These are phyloP conservation scores for Pyrenochaeta sp. DNA, from an alignment of 2,329 filamentous ascomycete genomes.

Conservation along the genomic window DNA sequence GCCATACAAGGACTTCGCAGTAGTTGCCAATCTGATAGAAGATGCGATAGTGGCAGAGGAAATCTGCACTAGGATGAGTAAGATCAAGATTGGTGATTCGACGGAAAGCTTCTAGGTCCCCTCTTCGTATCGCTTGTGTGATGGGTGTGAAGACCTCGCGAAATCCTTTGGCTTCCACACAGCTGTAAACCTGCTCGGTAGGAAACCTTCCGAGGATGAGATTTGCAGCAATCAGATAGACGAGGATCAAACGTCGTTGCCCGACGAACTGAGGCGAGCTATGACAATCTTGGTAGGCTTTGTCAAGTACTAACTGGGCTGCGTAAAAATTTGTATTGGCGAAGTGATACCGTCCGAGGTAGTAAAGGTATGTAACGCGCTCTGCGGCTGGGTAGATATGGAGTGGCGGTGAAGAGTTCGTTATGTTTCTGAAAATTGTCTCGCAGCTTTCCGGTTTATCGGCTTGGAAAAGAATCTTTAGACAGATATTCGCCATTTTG, in stretches of 20 bases:
- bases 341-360: constrained; percentile 89
- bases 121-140: constrained; percentile 74
- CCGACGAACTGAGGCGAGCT: constrained; percentile 56
- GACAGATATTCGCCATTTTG: constrained; percentile 87
- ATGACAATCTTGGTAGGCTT: constrained; percentile 79
- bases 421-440: constrained; percentile 89
- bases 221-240: constrained; percentile 83
- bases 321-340: constrained; percentile 83
- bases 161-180: constrained; percentile 74
- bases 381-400: constrained; percentile 84
- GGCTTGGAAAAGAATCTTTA: constrained; percentile 89
- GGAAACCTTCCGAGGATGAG: constrained; percentile 87
- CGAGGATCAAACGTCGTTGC: constrained; percentile 82
- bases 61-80: constrained; percentile 53
- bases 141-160: constrained; percentile 75
- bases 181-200: constrained; percentile 68
- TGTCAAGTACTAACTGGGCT: constrained; percentile 77
- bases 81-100: constrained; percentile 64
- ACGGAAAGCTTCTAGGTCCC: constrained; percentile 79
- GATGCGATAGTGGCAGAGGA: constrained; percentile 79
- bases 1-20: constrained; percentile 84
- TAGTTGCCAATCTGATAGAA: constrained; percentile 79
- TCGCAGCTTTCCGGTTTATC: constrained; percentile 83
- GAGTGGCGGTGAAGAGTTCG: constrained; percentile 81
- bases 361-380: constrained; percentile 92